A percentile compares a stretch with the other conserved stretches of the same genome.
Conservation (phyloP, 768 basidiomycete genomes). For the Lyophyllum shimeji region DNA sequence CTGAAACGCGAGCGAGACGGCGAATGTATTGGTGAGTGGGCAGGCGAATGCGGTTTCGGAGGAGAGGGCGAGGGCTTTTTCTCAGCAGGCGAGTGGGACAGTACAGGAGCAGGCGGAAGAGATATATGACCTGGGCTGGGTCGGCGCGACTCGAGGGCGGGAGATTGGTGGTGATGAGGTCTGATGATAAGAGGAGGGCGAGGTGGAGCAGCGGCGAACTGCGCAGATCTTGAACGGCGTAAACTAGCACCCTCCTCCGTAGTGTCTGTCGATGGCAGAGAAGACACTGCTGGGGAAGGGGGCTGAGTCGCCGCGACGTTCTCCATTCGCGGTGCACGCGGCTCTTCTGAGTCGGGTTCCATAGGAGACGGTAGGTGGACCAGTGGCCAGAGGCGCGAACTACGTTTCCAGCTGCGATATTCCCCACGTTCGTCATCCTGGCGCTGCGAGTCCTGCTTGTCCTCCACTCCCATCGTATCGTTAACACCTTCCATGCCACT, state of each 20-base stretch:
- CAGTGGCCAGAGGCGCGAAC: constrained; percentile 20
- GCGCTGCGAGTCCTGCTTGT: constrained; percentile 10
- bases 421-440: constrained; percentile 14
- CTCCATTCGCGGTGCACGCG: constrained; percentile 12
- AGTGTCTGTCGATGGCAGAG: constrained; percentile 1
- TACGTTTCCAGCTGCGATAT: constrained; percentile 19
- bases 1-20: constrained; percentile 47
- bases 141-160: constrained; percentile 10
- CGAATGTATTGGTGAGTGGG: constrained; percentile 47
- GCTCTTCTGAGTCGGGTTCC: constrained; percentile 19
- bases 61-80: too few relatives aligned
- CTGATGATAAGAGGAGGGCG: constrained; percentile 9
- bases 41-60: too few relatives aligned
- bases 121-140: constrained; percentile 18
- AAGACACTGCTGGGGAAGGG: constrained; percentile 8
- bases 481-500: constrained; percentile 39
- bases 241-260: constrained; percentile 18
- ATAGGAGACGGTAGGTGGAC: constrained; percentile 21
- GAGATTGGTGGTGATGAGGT: constrained; percentile 5
- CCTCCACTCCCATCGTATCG: constrained; percentile 30
- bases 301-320: constrained; percentile 9
- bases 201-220: constrained; percentile 26
- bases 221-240: constrained; percentile 33
- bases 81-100: constrained; percentile 39
- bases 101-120: constrained; percentile 22